Base-by-base conservation (phyloP, 768 basidiomycete species). In the Termitomyces titanicus region DNA sequence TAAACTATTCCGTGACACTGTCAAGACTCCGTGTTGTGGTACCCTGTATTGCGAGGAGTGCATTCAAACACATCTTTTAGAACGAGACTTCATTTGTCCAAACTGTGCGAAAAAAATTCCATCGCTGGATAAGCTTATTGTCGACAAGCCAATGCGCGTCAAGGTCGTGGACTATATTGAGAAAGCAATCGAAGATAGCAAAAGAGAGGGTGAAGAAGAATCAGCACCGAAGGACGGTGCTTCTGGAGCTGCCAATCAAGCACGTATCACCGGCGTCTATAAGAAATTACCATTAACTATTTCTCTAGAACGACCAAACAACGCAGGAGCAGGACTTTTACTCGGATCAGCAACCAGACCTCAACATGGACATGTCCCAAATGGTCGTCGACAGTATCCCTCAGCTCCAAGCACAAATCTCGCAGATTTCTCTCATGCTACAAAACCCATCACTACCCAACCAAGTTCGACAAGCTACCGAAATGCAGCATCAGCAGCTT, bases 11-110 rank as follows among this genome's bases (percentile, higher is more conserved):
- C 88, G 89, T 63, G 94, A 98, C 66, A 94, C 95, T 44, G 91
- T 96, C 67, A 89, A 91, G 72, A 95, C 93, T 3, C 96, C 97
- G 2, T 98, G 96, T 72, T 98, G 96, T 76, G 84, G 82, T 62
- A 92, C 87, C 39, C 66, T 81, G 12, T 99, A 91, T 72, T 98
- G 96, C 79, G 95, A 98, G 72, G 96, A 98, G 70, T 98, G 96
- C 74, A 91, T 99, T 59, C 91, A 95, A 70, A 94, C 91, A 40
- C 82, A 95, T 71, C 78, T 99, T 48, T 82, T 96, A 60, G 96
- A 98, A 70, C 85, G 92, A 71, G 94, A 97, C 75, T 98, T 98
- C 70, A 75, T 88, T 54, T 98, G 96, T 72, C 95, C 93, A 8
- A 85, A 86, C 61, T 98, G 97, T 70, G 80, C 84, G 59, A 87